phyloP scores from a whole-genome alignment of 139 green algal species.

The Spirogloea muscicola region DNA sequence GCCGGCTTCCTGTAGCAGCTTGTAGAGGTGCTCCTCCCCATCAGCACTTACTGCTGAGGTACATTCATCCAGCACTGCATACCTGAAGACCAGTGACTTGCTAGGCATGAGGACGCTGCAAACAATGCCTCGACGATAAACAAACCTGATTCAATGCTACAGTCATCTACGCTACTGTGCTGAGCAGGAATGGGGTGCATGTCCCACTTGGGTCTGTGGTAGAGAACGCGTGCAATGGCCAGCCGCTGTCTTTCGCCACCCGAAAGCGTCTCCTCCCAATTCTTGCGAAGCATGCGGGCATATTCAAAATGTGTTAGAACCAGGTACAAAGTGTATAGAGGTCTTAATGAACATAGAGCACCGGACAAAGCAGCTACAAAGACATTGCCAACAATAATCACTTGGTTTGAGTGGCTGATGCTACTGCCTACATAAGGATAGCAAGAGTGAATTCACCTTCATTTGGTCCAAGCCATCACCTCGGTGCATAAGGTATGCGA shows the following conservation, averaged over 20 bases:
- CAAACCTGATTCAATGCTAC: too few relatives aligned
- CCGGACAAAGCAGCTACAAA: too few relatives aligned
- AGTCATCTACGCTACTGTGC: too few relatives aligned
- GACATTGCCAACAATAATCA: too few relatives aligned
- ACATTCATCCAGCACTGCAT: slow-evolving; percentile 49
- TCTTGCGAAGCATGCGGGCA: slow-evolving; percentile 24
- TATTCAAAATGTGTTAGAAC: too few relatives aligned
- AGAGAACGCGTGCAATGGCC: slow-evolving; percentile 48
- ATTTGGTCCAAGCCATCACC: slow-evolving; percentile 46
- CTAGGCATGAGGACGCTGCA: too few relatives aligned
- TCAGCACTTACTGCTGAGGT: slow-evolving; percentile 51
- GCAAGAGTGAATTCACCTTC: slow-evolving; percentile 3
- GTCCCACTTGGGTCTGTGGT: slow-evolving; percentile 34
- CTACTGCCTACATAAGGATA: background rate
- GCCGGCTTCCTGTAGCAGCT: slow-evolving; percentile 60
- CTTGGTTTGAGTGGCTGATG: background rate
- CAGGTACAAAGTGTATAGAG: too few relatives aligned
- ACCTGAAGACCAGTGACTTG: slow-evolving; percentile 7
- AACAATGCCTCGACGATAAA: too few relatives aligned
- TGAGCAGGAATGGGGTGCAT: background rate
- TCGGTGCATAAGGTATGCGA: slow-evolving; percentile 44
- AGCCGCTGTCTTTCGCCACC: slow-evolving; percentile 56
- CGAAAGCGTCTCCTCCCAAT: slow-evolving; percentile 49
- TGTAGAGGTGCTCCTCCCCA: slow-evolving; percentile 59
- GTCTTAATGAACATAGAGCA: too few relatives aligned